phyloP scores from a whole-genome alignment of 257 asterid genomes.

The Penstemon newberryi region DNA sequence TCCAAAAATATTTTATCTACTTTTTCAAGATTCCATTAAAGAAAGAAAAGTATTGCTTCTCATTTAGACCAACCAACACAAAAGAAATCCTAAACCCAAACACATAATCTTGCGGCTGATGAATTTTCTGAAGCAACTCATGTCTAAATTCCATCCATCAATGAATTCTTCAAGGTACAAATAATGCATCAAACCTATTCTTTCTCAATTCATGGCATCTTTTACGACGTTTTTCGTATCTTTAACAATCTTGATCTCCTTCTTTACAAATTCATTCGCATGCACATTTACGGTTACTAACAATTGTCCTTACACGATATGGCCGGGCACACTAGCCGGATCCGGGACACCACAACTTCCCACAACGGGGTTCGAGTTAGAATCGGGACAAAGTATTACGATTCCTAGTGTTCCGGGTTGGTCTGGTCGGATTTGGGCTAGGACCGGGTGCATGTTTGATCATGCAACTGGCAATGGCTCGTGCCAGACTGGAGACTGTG shows the following conservation, averaged over 20 bases:
- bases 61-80: slow-evolving; percentile 45
- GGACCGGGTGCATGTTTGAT: slow-evolving; percentile 79
- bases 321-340: slow-evolving; percentile 88
- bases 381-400: slow-evolving; percentile 52
- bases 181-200: slow-evolving; percentile 32
- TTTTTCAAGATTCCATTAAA: background rate
- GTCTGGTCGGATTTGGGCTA: slow-evolving; percentile 89
- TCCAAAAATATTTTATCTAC: background rate
- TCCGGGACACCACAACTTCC: slow-evolving; percentile 67
- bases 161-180: slow-evolving; percentile 38
- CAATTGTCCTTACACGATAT: slow-evolving; percentile 68
- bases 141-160: slow-evolving; percentile 6
- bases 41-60: slow-evolving; percentile 67
- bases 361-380: slow-evolving; percentile 68
- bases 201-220: slow-evolving; percentile 43
- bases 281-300: slow-evolving; percentile 55
- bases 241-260: slow-evolving; percentile 21
- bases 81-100: slow-evolving; percentile 78
- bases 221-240: slow-evolving; percentile 23
- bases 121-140: slow-evolving; percentile 40
- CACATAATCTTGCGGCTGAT: slow-evolving; percentile 49
- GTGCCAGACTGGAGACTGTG: slow-evolving; percentile 82
- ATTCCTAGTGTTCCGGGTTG: slow-evolving; percentile 63
- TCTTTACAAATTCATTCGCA: slow-evolving; percentile 37
- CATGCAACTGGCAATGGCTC: slow-evolving; percentile 53